Percentiles rank a stretch among this genome's conserved stretches.
Conservation (phyloP, 2,329 filamentous ascomycete genomes). For the Chalaropsis ovoidea region DNA sequence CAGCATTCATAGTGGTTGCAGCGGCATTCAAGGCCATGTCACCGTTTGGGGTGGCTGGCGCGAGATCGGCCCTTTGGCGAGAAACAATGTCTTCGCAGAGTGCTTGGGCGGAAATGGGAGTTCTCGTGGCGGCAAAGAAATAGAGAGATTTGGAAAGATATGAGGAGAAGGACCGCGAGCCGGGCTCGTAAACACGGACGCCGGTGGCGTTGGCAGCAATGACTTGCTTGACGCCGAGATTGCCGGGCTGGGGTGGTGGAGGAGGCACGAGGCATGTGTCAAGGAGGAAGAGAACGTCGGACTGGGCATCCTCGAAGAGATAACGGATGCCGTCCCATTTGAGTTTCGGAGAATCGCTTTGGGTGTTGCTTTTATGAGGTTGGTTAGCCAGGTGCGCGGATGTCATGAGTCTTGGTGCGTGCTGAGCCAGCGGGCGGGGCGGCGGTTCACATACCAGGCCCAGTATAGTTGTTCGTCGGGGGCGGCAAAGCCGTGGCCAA, state of each 20-base stretch:
- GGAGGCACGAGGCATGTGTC: constrained; percentile 50
- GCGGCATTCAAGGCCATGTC: constrained; percentile 14
- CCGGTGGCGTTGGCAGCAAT: constrained; percentile 51
- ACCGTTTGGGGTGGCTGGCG: constrained; percentile 40
- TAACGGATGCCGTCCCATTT: constrained; percentile 55
- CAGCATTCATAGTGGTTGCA: constrained; percentile 26
- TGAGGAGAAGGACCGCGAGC: constrained; percentile 48
- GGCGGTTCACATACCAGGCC: constrained; percentile 46
- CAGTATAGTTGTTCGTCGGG: constrained; percentile 53
- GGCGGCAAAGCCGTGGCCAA: constrained; percentile 50
- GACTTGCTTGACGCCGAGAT: constrained; percentile 50
- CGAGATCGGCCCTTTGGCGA: constrained; percentile 38
- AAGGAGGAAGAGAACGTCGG: constrained; percentile 52
- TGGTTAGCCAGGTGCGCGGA: constrained; percentile 32
- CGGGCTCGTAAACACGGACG: constrained; percentile 32
- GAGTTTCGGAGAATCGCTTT: constrained; percentile 49
- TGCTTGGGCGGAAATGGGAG: constrained; percentile 47
- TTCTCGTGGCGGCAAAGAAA: constrained; percentile 39
- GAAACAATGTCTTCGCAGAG: constrained; percentile 47
- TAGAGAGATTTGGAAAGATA: constrained; percentile 46
- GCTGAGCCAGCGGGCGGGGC: not conserved
- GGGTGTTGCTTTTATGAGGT: constrained; percentile 40
- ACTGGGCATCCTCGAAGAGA: constrained; percentile 52
- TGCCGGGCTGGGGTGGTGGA: constrained; percentile 40
- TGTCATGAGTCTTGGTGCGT: not conserved